Evolutionary conservation across 768 basidiomycete species (phyloP).

Genomic region (Lanmaoa pseudosensibilis): DNA sequence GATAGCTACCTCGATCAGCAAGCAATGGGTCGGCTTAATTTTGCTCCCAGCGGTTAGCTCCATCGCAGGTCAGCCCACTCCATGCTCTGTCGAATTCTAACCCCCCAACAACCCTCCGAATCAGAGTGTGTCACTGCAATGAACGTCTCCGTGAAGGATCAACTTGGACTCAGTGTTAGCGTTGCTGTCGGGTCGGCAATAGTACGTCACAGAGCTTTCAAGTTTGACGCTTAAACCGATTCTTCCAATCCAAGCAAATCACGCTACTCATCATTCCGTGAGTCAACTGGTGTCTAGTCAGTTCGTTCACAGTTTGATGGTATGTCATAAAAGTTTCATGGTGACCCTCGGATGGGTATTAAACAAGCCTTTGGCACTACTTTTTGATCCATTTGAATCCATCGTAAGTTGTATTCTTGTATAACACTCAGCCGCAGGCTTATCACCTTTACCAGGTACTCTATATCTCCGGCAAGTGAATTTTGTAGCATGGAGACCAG

Average conservation of each 20-base stretch:
- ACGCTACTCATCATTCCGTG: conserved; percentile 84
- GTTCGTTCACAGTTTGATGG: neutral
- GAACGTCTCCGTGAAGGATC: conserved; percentile 83
- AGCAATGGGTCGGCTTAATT: conserved; percentile 89
- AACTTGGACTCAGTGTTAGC: conserved; percentile 78
- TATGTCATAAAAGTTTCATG: conserved; percentile 51
- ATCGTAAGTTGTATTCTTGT: conserved; percentile 42
- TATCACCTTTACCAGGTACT: conserved; percentile 28
- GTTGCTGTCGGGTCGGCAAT: conserved; percentile 82
- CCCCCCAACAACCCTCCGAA: neutral
- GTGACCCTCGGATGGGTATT: conserved; percentile 78
- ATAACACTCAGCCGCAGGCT: conserved; percentile 1
- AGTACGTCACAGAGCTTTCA: conserved; percentile 39
- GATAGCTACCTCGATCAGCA: conserved; percentile 67
- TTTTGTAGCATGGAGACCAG: conserved; percentile 36
- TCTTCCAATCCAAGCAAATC: conserved; percentile 56
- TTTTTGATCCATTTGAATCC: conserved; percentile 90
- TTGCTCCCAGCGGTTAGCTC: conserved; percentile 83
- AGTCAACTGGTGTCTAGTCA: conserved; percentile 23
- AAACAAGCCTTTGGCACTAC: conserved; percentile 73
- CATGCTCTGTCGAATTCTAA: neutral
- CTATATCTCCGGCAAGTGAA: conserved; percentile 36
- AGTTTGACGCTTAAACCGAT: neutral
- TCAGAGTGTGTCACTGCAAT: conserved; percentile 86
- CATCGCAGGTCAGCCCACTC: conserved; percentile 57